Conservation (phyloP, 768 basidiomycete genomes). For the Austroboletus eburneus region DNA sequence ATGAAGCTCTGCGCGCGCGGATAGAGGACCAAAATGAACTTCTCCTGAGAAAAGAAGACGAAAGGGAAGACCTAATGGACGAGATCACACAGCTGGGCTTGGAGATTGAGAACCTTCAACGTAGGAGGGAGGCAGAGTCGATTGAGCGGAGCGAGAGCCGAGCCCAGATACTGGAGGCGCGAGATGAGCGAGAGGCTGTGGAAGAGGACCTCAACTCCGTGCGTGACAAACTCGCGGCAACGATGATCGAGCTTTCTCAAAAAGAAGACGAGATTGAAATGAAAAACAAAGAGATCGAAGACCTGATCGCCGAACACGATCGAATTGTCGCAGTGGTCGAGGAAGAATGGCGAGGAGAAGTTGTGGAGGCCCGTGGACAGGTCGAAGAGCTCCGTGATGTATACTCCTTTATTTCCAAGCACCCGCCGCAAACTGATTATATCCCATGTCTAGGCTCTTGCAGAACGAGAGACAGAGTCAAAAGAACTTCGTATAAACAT, state of each 20-base stretch:
- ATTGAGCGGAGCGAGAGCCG: slow-evolving; percentile 72
- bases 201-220: slow-evolving; percentile 73
- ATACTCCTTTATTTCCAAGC: slow-evolving; percentile 17
- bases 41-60: slow-evolving; percentile 57
- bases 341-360: slow-evolving; percentile 84
- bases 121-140: slow-evolving; percentile 57
- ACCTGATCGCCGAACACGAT: slow-evolving; percentile 70
- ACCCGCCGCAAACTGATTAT: not conserved
- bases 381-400: slow-evolving; percentile 79
- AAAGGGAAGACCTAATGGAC: slow-evolving; percentile 67
- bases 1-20: slow-evolving; percentile 54
- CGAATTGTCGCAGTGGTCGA: slow-evolving; percentile 71
- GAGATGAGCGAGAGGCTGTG: slow-evolving; percentile 72
- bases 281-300: slow-evolving; percentile 73
- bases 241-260: slow-evolving; percentile 78
- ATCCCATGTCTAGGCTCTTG: slow-evolving; percentile 48
- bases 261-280: slow-evolving; percentile 84
- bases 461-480: slow-evolving; percentile 76
- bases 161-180: slow-evolving; percentile 63
- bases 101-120: slow-evolving; percentile 62
- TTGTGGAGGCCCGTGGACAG: slow-evolving; percentile 74
- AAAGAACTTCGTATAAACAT: slow-evolving; percentile 70
- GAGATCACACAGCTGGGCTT: slow-evolving; percentile 59
- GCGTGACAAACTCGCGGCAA: slow-evolving; percentile 73
- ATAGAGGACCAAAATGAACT: slow-evolving; percentile 58